Base-by-base conservation (phyloP, 2,329 filamentous ascomycete species). In the Thyridium curvatum region DNA sequence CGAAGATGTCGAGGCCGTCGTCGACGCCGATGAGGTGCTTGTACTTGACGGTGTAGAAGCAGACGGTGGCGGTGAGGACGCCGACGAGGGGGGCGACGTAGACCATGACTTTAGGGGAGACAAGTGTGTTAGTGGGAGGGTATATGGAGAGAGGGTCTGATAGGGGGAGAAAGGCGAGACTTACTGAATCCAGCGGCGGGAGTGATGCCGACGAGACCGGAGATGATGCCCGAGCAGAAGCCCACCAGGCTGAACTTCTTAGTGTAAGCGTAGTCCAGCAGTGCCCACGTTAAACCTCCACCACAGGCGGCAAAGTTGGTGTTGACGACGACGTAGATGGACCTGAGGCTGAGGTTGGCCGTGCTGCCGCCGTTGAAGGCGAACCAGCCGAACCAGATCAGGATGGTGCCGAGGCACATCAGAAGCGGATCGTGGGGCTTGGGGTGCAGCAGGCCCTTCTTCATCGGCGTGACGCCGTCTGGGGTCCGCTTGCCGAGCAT, bases 301-400 rank as follows among this genome's bases (percentile, higher is more conserved):
- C 67, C 72, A 12, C 65, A 73, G 0, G 74, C 74, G 2, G 75
- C 71, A 6, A 74, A 65, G 46, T 79, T 78, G 41, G 75, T 79
- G 50, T 79, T 78, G 50, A 77, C 69, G 3, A 71, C 71, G 8
- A 71, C 72, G 33, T 74, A 69, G 52, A 78, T 67, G 30, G 69
- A 65, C 32, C 74, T 64, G 8, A 78, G 50, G 5, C 65, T 68
- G 2, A 72, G 56, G 47, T 77, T 77, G 18, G 70, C 64, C 2
- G 72, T 70, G 33, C 57, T 66, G 14, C 58, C 67, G 43, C 73
- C 69, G 42, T 74, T 74, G 52, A 74, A 74, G 0, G 66, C 69
- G 38, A 73, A 70, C 71, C 71, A 74, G 2, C 72, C 77, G 43
- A 82, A 79, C 77, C 78, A 83, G 43, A 83, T 81, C 31, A 83